phyloP scores from a whole-genome alignment of 345 rosid genomes.

The Linum tenue region DNA sequence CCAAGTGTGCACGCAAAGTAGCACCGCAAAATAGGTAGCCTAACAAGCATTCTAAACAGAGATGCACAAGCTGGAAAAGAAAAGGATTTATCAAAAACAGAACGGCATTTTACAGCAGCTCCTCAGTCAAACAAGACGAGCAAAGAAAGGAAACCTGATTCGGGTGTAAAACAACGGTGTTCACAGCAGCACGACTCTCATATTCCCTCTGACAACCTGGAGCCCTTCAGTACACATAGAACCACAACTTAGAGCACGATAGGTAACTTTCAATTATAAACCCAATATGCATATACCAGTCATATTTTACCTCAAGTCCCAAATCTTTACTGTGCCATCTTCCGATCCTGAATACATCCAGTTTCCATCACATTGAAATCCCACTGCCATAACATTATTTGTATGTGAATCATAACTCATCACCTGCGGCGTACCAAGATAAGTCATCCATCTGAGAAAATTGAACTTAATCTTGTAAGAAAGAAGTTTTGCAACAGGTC shows the following conservation, averaged over 20 bases:
- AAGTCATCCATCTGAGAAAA: background rate
- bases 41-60: too few species aligned
- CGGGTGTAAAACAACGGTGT: conserved; percentile 89
- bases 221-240: conserved; percentile 49
- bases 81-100: background rate
- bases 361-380: conserved; percentile 94
- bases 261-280: background rate
- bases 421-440: conserved; percentile 33
- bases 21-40: background rate
- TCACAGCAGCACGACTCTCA: conserved; percentile 93
- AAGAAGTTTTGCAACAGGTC: background rate
- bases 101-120: background rate
- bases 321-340: conserved; percentile 91
- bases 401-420: conserved; percentile 92
- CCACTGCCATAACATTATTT: conserved; percentile 93
- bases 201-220: conserved; percentile 96
- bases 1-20: background rate
- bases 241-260: conserved; percentile 4
- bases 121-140: background rate
- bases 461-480: background rate
- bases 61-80: background rate
- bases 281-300: background rate
- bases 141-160: conserved; percentile 56
- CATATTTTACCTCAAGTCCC: conserved; percentile 72
- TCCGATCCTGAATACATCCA: conserved; percentile 99